Evolutionary conservation across 2,329 filamentous ascomycete genomes (phyloP), one percentile per base, ranked within the genome.

Genomic region (Penicillium sp.): DNA sequence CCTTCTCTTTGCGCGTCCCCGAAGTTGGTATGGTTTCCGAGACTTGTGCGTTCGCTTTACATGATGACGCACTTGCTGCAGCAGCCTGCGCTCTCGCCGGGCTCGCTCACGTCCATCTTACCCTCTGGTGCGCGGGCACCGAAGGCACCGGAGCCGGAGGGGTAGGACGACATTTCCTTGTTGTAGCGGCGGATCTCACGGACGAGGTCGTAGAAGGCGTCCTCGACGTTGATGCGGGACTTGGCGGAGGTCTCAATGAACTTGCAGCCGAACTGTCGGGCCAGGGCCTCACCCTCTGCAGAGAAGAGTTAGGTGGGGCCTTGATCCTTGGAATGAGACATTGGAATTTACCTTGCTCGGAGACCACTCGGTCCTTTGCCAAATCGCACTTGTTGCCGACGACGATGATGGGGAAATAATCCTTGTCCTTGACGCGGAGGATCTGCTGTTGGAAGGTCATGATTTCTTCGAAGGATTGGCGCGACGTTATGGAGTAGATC

Each of bases 301-400:
- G 40, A 42, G 27, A 28, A 29, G 42, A 46, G 15, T 23, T 32
- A 15, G 28, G 4, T n/a, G 7, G 28, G 18, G 12, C 6, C 6
- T 41, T 29, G 28, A 29, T 28, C n/a, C 25, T 18, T 13, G 23
- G 28, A 1, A 23, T 24, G 18, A n/a, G 32, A 15, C 18, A 25
- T 4, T 10, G 3, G 13, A 31, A 75, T 83, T 57, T 81, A 95
- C 92, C 92, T 83, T 95, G 86, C 77, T 87, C 86, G 58, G 89
- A 87, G 52, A 98, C 93, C 66, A 92, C 88, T 67, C 93, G 83
- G 75, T 98, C 92, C 63, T 80, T 79, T 67, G 96, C 92, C 71
- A 98, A 77, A 89, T 98, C 93, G 76, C 92, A 96, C 81, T 98
- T 98, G 83, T 98, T 98, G 64, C 90, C 93, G 37, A 97, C 93